phyloP scores from a whole-genome alignment of 1,284 basidiomycete species.

The Xerocomus amazonicus region DNA sequence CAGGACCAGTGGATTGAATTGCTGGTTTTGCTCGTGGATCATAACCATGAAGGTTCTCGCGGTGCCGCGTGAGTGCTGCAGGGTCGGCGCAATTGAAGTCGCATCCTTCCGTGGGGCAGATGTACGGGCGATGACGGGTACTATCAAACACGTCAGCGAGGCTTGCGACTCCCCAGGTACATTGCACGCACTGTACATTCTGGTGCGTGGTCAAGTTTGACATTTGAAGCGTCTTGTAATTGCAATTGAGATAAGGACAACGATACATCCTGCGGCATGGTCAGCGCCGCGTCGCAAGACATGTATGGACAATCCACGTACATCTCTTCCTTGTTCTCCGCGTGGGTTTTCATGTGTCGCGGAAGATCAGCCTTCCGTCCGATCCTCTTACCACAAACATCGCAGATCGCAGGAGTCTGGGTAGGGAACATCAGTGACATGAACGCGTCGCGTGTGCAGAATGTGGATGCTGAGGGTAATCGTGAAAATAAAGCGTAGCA shows the following conservation, averaged over 20 bases:
- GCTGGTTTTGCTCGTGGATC: no score
- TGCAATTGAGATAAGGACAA: constrained; percentile 27
- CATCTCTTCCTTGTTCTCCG: constrained; percentile 11
- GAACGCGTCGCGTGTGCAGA: not conserved
- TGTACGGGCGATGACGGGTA: no score
- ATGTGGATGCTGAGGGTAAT: not conserved
- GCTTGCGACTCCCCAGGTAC: no score
- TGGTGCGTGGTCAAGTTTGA: constrained; percentile 32
- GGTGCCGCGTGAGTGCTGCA: no score
- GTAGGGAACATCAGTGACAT: constrained; percentile 4
- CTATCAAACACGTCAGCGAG: no score
- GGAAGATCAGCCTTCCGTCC: constrained; percentile 20
- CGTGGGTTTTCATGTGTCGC: constrained; percentile 20
- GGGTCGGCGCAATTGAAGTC: no score
- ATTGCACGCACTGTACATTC: no score
- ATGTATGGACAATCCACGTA: constrained; percentile 8
- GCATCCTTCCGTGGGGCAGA: no score
- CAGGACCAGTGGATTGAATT: no score
- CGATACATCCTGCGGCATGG: constrained; percentile 21
- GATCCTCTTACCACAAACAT: constrained; percentile 9
- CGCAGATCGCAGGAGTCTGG: constrained; percentile 14
- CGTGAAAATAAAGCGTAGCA: not conserved
- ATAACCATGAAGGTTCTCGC: no score
- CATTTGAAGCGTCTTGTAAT: constrained; percentile 24
- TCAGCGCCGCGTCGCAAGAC: constrained; percentile 5